Evolutionary conservation across 2,329 filamentous ascomycete genomes (phyloP), one percentile per base, ranked within the genome.

Genomic region (Penicillium vulpinum): DNA sequence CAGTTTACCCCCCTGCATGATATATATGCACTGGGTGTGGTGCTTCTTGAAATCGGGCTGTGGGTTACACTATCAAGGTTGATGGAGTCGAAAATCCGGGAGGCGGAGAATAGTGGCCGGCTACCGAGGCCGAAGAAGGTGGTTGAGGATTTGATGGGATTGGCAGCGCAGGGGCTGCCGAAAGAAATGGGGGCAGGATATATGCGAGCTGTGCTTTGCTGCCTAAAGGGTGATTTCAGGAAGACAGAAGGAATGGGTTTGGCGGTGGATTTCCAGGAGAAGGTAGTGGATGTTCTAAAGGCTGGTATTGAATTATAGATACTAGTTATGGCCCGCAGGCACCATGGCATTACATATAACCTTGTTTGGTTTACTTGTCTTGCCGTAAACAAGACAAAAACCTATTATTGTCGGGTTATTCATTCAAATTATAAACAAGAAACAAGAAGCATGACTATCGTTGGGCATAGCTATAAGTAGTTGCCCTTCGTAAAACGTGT

Each of bases 401-500:
- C n/a, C n/a, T n/a, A n/a, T n/a, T n/a, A n/a, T n/a, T n/a, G n/a
- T n/a, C n/a, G n/a, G n/a, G n/a, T n/a, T n/a, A n/a, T n/a, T n/a
- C n/a, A n/a, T n/a, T n/a, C n/a, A n/a, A n/a, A n/a, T n/a, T n/a
- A n/a, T n/a, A n/a, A n/a, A n/a, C n/a, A n/a, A n/a, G n/a, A n/a
- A n/a, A n/a, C n/a, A n/a, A n/a, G n/a, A n/a, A n/a, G n/a, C n/a
- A n/a, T n/a, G n/a, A n/a, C n/a, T n/a, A n/a, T n/a, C n/a, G n/a
- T n/a, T n/a, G n/a, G n/a, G n/a, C n/a, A n/a, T n/a, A n/a, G n/a
- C 29, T 39, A 56, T 41, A 88, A 67, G 67, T 82, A 88, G 51
- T 73, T 83, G 0, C 92, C 92, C 63, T 89, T 89, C 18, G 87
- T 84, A 68, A 97, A 97, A 47, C 91, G 82, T 0, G 88, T 88